phyloP scores from a whole-genome alignment of 352 stramenopile species.

The Blastocystis sp. region DNA sequence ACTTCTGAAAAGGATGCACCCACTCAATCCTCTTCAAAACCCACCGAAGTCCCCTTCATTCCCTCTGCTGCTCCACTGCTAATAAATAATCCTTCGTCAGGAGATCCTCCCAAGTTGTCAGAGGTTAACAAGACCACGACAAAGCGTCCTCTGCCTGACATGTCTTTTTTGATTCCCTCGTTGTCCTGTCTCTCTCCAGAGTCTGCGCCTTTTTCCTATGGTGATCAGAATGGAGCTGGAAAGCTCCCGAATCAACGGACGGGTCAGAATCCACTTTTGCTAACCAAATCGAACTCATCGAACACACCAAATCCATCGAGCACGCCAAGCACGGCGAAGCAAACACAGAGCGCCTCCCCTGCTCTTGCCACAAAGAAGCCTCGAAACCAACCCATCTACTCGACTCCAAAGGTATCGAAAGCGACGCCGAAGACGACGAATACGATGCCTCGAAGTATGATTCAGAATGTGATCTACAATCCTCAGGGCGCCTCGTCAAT shows the following conservation, averaged over 20 bases:
- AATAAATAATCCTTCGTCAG: not conserved
- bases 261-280: no score
- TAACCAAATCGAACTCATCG: no score
- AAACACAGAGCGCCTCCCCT: not conserved
- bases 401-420: not conserved
- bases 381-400: not conserved
- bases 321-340: not conserved
- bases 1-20: not conserved
- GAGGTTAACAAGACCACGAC: not conserved
- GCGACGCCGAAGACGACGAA: not conserved
- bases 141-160: not conserved
- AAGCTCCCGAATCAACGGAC: not conserved
- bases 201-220: not conserved
- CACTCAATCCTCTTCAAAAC: not conserved
- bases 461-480: not conserved
- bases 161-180: conserved; percentile 37
- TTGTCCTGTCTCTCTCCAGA: not conserved
- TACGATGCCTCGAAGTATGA: not conserved
- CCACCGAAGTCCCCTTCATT: not conserved
- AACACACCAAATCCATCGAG: not conserved
- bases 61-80: not conserved
- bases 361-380: not conserved
- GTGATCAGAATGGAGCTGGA: not conserved
- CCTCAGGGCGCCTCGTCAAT: not conserved
- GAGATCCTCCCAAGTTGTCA: not conserved